These are phyloP conservation scores for Microdochium trichocladiopsis DNA, from an alignment of 2,329 filamentous ascomycete species.

Conservation along the genomic window DNA sequence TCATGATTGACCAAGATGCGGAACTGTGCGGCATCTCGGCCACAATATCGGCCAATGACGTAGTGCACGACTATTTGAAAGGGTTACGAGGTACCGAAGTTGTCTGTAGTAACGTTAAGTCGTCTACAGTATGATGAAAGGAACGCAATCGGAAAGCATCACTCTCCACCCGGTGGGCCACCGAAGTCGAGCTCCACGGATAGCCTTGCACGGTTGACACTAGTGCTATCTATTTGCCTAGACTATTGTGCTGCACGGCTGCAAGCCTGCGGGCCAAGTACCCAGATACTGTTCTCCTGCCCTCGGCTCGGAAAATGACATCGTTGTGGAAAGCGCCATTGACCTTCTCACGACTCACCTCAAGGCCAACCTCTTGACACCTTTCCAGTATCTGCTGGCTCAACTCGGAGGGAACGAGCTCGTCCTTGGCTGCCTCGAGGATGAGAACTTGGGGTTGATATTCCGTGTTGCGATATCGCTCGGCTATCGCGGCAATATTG, in stretches of 20 bases:
- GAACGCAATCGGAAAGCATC: too few relatives aligned
- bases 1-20: too few relatives aligned
- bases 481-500: constrained; percentile 38
- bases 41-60: too few relatives aligned
- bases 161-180: too few relatives aligned
- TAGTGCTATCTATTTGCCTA: too few relatives aligned
- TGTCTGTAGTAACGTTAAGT: too few relatives aligned
- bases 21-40: too few relatives aligned
- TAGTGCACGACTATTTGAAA: too few relatives aligned
- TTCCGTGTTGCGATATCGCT: constrained; percentile 12
- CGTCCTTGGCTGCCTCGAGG: constrained; percentile 50
- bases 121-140: too few relatives aligned
- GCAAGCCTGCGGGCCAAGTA: constrained; percentile 22
- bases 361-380: constrained; percentile 39
- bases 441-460: constrained; percentile 35
- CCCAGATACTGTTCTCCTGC: constrained; percentile 34
- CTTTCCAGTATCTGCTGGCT: constrained; percentile 35
- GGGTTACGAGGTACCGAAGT: too few relatives aligned
- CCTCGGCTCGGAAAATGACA: constrained; percentile 38
- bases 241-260: neutral
- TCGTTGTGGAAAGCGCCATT: constrained; percentile 50
- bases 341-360: constrained; percentile 35
- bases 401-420: constrained; percentile 48
- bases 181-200: too few relatives aligned
- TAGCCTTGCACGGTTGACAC: too few relatives aligned